Evolutionary conservation across 805 yeast species (phyloP), one percentile per base, ranked within the genome.

Genomic region (Ascoidea rubescens): DNA sequence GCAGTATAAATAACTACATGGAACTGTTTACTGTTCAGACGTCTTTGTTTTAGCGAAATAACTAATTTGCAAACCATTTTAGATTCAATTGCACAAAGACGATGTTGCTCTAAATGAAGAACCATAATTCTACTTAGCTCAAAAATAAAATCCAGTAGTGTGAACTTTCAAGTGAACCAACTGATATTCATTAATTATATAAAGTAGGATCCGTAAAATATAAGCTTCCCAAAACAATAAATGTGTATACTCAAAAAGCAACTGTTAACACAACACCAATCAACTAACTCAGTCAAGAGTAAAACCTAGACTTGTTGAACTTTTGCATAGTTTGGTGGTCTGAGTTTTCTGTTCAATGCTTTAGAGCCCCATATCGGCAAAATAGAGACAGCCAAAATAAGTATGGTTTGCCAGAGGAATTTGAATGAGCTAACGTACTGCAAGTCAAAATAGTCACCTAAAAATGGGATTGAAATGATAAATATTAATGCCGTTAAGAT

Each of bases 291-390:
- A 21, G 28, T 21, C 28, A 3, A 21, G 3, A 21, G 28, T 21
- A 10, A 37, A 37, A 10, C 4, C 14, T 37, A 37, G 43, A 14
- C 43, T 10, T 86, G 93, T 65, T 90, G 98, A 46, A 93, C 98
- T 66, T 93, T 93, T 6, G 97, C 97, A 65, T 93, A 93, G 62
- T 87, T 88, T 37, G 99, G 99, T 3, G 99, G 98, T 58, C 89
- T 79, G 53, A 93, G 66, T 55, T 72, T 80, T 56, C 96, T 75
- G 62, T 83, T 80, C 16, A 91, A 69, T 4, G 85, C 73, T 65
- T 87, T 87, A 2, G 82, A 81, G 1, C 84, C 69, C 96, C 96
- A 91, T 1, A 91, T 95, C 0, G 99, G 99, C 44, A 88, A 66
- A 53, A 91, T 71, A 5, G 96, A 84, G 4, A 87, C 69, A 0